These are phyloP conservation scores for Alternaria sp. DNA, from an alignment of 2,329 filamentous ascomycete genomes.

Conservation along the genomic window DNA sequence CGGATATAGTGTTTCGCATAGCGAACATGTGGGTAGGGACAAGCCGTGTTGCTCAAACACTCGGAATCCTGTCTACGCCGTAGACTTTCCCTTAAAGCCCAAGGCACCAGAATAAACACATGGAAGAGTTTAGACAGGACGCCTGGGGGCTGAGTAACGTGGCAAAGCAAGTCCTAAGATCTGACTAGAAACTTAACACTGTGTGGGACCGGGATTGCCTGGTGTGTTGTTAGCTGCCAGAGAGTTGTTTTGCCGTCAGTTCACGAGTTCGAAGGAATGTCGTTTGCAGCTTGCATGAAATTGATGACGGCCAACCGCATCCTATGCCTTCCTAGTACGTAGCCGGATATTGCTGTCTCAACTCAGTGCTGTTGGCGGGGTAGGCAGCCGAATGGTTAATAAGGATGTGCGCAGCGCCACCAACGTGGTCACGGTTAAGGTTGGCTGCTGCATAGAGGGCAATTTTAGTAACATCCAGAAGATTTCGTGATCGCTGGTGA, in stretches of 20 bases:
- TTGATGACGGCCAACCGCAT: conserved; percentile 15
- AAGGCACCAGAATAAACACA: background rate
- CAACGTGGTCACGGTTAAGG: conserved; percentile 16
- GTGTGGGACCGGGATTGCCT: conserved; percentile 2
- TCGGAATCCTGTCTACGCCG: background rate
- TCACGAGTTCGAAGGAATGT: conserved; percentile 10
- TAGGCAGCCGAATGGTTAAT: conserved; percentile 12
- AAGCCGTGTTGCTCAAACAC: conserved; percentile 6
- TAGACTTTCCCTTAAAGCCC: background rate
- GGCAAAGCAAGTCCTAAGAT: background rate
- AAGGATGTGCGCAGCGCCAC: conserved; percentile 12
- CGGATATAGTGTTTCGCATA: conserved; percentile 19
- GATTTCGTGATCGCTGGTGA: background rate
- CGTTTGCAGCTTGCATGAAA: conserved; percentile 5
- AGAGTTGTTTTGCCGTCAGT: conserved; percentile 11
- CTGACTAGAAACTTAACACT: background rate
- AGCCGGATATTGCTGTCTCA: conserved; percentile 5
- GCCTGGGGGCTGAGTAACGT: background rate
- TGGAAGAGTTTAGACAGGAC: background rate
- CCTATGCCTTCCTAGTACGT: conserved; percentile 2
- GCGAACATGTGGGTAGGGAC: conserved; percentile 13
- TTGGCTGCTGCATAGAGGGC: conserved; percentile 7
- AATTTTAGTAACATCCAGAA: conserved; percentile 21
- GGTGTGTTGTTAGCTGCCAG: conserved; percentile 6
- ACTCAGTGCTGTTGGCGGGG: conserved; percentile 13